These are phyloP conservation scores for Takakia lepidozioides DNA, from an alignment of 225 moss, liverwort and hornwort genomes.

Conservation along the genomic window DNA sequence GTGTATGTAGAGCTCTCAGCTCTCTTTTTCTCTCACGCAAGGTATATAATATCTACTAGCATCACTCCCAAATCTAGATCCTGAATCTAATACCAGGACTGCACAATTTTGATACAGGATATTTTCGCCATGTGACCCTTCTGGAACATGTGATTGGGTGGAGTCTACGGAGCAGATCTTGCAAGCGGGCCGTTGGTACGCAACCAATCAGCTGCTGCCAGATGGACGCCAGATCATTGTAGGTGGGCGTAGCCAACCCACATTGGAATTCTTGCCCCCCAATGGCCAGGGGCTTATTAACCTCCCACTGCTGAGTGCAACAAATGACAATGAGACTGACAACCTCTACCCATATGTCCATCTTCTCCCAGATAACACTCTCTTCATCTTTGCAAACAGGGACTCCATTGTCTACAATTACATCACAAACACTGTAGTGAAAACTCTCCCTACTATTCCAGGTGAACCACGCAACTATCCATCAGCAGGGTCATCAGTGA, in stretches of 20 bases:
- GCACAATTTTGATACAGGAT: too few relatives aligned
- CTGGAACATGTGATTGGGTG: slow-evolving; percentile 31
- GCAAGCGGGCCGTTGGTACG: slow-evolving; percentile 24
- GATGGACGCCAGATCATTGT: slow-evolving; percentile 28
- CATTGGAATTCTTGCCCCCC: slow-evolving; percentile 41
- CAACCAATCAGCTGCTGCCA: slow-evolving; percentile 31
- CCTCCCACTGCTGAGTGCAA: slow-evolving; percentile 29
- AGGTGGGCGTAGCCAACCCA: slow-evolving; percentile 17
- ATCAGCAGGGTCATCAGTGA: slow-evolving; percentile 22
- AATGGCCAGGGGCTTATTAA: slow-evolving; percentile 16
- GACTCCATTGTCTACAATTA: slow-evolving; percentile 21
- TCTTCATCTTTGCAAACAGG: slow-evolving; percentile 35
- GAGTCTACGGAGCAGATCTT: slow-evolving; percentile 7
- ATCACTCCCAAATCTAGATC: too few relatives aligned
- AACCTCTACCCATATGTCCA: slow-evolving; percentile 8
- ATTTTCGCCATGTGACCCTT: slow-evolving; percentile 14
- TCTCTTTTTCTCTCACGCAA: too few relatives aligned
- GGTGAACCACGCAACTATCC: slow-evolving; percentile 38
- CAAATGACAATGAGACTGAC: slow-evolving; percentile 13
- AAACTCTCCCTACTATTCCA: slow-evolving; percentile 23
- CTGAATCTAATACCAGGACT: too few relatives aligned
- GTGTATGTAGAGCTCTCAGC: too few relatives aligned
- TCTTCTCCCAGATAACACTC: slow-evolving; percentile 24
- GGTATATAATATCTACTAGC: too few relatives aligned
- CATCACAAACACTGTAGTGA: slow-evolving; percentile 16